Evolutionary conservation across 768 basidiomycete species (phyloP), one percentile per base, ranked within the genome.

Genomic region (Lentinus tigrinus): DNA sequence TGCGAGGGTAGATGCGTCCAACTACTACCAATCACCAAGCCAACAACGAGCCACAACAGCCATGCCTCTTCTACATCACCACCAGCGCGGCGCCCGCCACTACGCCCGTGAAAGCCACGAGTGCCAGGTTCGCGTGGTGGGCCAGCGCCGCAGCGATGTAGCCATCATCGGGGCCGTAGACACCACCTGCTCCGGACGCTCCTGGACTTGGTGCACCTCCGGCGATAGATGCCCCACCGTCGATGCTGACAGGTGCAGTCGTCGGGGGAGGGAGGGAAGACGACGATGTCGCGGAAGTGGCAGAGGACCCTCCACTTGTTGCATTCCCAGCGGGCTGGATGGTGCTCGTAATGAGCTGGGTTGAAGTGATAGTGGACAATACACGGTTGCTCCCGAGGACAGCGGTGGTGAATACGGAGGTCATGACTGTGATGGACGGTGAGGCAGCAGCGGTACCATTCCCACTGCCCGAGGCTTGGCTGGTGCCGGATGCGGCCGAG

Each of bases 161-260:
- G 52, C 76, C 70, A 65, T 91, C 88, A 47, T 78, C 77, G 47
- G 89, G 89, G n/a, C 89, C 89, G 59, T 78, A 87, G 36, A 79
- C 71, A 26, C 82, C 85, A 17, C 69, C 63, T 4, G 69, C 48
- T 42, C 72, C 78, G 19, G 74, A 61, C 47, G 75, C 71, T 21
- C 88, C 88, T 24, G 88, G 89, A 44, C 74, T 70, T 10, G 88
- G 88, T 2, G 88, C 88, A 24, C 82, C 83, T 6, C 72, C 64
- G 3, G 72, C 55, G 14, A 81, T 75, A 28, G 58, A 65, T 31
- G 77, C 85, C 11, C 86, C 88, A 36, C 81, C 87, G 27, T 78
- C 69, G 28, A 87, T 72, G 53, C 73, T 68, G 23, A 84, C 72
- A 3, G 87, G 73, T 1, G 88, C 88, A 10, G 88, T 89, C 7